Percentiles rank a stretch among this genome's conserved stretches.
phyloP scores from a whole-genome alignment of 163 green algal genomes.

The Chloromonas sp. region DNA sequence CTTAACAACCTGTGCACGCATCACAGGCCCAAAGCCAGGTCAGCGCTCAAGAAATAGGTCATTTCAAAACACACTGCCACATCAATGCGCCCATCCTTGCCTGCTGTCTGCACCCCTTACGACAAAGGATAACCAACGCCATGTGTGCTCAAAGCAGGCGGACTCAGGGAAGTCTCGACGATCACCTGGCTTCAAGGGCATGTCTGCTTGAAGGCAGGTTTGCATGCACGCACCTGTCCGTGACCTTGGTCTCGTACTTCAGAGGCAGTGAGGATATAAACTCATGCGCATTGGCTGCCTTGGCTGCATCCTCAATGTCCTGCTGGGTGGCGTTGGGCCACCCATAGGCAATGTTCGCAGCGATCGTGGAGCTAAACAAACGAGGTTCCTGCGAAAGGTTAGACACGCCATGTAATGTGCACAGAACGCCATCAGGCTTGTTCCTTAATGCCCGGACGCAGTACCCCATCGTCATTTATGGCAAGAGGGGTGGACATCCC shows the following conservation, averaged over 20 bases:
- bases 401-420: not conserved
- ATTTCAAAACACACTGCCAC: not conserved
- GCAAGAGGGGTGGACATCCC: not conserved
- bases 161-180: no score
- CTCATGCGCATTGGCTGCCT: conserved; percentile 79
- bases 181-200: no score
- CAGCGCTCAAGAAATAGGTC: no score
- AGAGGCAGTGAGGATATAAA: conserved; percentile 83
- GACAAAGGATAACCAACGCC: not conserved
- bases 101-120: not conserved
- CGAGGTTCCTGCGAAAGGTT: conserved; percentile 42
- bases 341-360: conserved; percentile 73
- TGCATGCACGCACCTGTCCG: conserved; percentile 22
- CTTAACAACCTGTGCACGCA: conserved; percentile 58
- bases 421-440: not conserved
- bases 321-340: conserved; percentile 22
- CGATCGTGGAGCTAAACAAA: conserved; percentile 58
- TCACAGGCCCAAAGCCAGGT: not conserved
- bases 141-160: no score
- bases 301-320: conserved; percentile 62
- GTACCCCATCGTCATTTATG: no score
- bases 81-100: not conserved
- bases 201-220: no score
- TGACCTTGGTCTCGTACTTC: conserved; percentile 71
- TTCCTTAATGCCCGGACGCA: no score